These are phyloP conservation scores for Colletotrichum camelliae DNA, from an alignment of 2,329 filamentous ascomycete genomes.

Conservation along the genomic window DNA sequence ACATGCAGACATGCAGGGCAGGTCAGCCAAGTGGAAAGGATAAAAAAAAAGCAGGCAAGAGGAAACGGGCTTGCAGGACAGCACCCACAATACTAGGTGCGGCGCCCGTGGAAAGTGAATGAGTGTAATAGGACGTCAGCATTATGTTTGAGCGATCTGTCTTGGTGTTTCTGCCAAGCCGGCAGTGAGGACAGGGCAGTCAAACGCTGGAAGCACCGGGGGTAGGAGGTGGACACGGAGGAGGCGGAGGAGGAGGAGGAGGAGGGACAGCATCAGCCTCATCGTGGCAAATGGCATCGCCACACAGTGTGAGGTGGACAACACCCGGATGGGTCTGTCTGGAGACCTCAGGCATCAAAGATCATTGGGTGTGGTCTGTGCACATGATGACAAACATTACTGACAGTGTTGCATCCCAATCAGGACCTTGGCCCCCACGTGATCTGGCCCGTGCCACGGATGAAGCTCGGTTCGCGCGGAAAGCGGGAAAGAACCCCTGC, in stretches of 20 bases:
- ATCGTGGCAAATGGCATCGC: not conserved
- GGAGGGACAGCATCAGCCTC: not conserved
- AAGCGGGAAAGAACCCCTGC: not conserved
- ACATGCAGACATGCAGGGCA: not conserved
- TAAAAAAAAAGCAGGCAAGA: not conserved
- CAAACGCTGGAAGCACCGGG: not conserved
- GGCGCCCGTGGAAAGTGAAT: not conserved
- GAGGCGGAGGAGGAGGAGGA: not conserved
- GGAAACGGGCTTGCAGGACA: not conserved
- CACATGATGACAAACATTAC: not conserved
- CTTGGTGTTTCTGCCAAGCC: constrained; percentile 16
- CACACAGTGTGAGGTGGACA: too few relatives aligned
- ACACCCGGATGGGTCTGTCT: not conserved
- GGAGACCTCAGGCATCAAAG: not conserved
- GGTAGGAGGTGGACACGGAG: not conserved
- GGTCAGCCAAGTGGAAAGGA: not conserved
- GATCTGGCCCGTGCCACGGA: not conserved
- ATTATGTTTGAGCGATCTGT: not conserved
- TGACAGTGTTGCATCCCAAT: not conserved
- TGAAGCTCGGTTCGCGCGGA: not conserved
- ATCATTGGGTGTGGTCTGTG: not conserved
- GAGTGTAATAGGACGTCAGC: not conserved
- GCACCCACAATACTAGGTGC: not conserved
- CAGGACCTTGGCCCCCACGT: not conserved
- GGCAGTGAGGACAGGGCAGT: not conserved